Conservation (phyloP, 257 asterid genomes). For the Solanum chiquidenum region DNA sequence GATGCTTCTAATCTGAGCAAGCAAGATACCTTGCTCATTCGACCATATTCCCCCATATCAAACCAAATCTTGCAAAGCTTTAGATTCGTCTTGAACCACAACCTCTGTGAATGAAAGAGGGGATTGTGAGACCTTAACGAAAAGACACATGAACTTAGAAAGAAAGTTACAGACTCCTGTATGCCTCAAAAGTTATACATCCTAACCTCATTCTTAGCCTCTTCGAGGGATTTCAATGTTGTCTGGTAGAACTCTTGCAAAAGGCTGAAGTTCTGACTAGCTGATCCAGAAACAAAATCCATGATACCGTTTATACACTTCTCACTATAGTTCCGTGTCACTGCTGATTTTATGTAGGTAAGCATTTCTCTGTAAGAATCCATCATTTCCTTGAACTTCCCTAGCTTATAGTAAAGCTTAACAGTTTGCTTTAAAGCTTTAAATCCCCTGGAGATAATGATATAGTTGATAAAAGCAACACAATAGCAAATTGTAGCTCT, state of each 20-base stretch:
- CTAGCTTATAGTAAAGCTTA: constrained; percentile 84
- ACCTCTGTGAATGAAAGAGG: constrained; percentile 37
- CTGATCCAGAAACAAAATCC: constrained; percentile 97
- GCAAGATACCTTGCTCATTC: constrained; percentile 75
- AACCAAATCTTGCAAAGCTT: constrained; percentile 98
- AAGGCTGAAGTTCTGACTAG: constrained; percentile 77
- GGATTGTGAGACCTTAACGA: neutral
- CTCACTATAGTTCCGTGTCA: constrained; percentile 95
- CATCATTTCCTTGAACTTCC: constrained; percentile 94
- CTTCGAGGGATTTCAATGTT: constrained; percentile 88
- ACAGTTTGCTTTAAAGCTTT: constrained; percentile 98
- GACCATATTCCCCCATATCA: constrained; percentile 88
- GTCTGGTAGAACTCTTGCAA: constrained; percentile 92
- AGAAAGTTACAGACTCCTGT: neutral
- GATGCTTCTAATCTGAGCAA: neutral
- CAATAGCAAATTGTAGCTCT: constrained; percentile 6
- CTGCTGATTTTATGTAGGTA: constrained; percentile 88
- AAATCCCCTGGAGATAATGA: constrained; percentile 61
- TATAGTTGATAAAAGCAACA: neutral
- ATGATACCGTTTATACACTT: constrained; percentile 90
- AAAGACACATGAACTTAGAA: neutral
- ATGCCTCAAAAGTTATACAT: neutral
- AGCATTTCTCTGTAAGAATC: constrained; percentile 90
- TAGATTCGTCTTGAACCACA: constrained; percentile 96
- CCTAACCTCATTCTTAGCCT: constrained; percentile 92